Evolutionary conservation across 208 protist genomes (phyloP).

Genomic region (Wallacemonas rigidus): DNA sequence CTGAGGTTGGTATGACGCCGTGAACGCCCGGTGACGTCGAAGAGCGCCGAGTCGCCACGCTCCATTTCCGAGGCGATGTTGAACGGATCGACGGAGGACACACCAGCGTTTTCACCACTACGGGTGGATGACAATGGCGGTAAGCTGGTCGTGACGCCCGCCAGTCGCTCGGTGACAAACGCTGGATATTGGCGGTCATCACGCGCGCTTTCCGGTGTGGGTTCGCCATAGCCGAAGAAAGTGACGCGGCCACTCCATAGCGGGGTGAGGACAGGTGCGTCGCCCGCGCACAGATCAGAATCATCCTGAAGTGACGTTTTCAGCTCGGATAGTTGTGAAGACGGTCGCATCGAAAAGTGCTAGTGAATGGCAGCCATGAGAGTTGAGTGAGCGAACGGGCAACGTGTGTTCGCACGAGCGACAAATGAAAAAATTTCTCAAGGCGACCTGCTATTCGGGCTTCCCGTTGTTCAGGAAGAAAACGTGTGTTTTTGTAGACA

Average conservation of each 20-base stretch:
- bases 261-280: neutral
- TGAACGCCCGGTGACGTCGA: conserved; percentile 4
- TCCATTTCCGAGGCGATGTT: neutral
- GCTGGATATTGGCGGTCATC: too few species aligned
- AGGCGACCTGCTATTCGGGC: too few species aligned
- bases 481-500: too few species aligned
- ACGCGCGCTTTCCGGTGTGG: neutral
- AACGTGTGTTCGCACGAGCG: neutral
- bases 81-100: neutral
- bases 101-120: neutral
- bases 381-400: neutral
- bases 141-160: too few species aligned
- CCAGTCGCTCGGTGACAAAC: too few species aligned
- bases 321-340: neutral
- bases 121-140: too few species aligned
- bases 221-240: neutral
- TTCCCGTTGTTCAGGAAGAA: too few species aligned
- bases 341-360: neutral
- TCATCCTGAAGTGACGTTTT: neutral
- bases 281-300: neutral
- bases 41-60: neutral
- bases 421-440: neutral
- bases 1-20: neutral
- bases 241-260: neutral
- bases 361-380: neutral